These are phyloP conservation scores for Penicillium coprophilum DNA, from an alignment of 495 filamentous ascomycete genomes.

Conservation along the genomic window DNA sequence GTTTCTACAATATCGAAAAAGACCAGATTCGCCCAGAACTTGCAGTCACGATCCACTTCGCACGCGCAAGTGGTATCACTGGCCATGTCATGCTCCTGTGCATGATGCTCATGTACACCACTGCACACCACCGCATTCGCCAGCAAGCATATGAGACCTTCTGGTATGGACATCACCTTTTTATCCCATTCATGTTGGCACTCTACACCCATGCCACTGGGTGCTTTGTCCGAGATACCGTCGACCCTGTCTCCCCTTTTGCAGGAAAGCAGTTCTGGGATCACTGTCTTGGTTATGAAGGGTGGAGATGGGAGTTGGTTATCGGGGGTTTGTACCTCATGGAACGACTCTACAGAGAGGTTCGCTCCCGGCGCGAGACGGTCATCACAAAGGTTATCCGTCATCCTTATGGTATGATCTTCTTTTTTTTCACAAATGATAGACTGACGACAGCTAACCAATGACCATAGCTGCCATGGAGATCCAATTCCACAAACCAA, in stretches of 20 bases:
- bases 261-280: constrained; percentile 78
- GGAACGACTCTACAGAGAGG: constrained; percentile 90
- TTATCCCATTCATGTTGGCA: constrained; percentile 89
- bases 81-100: constrained; percentile 98
- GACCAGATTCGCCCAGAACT: constrained; percentile 75
- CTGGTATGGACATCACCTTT: constrained; percentile 98
- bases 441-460: constrained; percentile 3
- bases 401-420: constrained; percentile 85
- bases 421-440: no score
- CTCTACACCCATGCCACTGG: constrained; percentile 95
- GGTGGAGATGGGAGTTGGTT: constrained; percentile 95
- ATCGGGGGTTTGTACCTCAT: constrained; percentile 82
- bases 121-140: constrained; percentile 87
- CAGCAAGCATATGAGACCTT: constrained; percentile 98
- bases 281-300: constrained; percentile 93
- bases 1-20: constrained; percentile 94
- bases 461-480: constrained; percentile 78
- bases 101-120: constrained; percentile 99
- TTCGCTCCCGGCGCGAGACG: constrained; percentile 75
- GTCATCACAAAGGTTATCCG: constrained; percentile 91
- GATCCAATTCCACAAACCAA: constrained; percentile 93
- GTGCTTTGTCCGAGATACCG: constrained; percentile 87
- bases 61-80: constrained; percentile 84
- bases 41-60: constrained; percentile 92
- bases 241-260: constrained; percentile 75